A percentile compares a stretch with the other conserved stretches of the same genome.
phyloP scores from a whole-genome alignment of 1,284 basidiomycete species.

The Bondarzewia mesenterica region DNA sequence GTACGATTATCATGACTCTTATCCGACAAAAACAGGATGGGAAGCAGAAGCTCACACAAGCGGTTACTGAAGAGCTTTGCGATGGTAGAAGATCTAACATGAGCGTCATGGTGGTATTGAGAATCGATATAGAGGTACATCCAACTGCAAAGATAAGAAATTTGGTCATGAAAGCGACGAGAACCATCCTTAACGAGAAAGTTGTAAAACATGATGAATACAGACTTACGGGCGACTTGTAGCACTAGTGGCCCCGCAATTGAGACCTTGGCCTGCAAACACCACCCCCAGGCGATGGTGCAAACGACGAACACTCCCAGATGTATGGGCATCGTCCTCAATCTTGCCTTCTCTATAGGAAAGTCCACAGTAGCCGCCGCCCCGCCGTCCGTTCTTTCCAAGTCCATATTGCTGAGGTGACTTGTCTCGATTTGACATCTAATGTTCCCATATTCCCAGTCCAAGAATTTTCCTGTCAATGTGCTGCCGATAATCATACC shows the following conservation, averaged over 20 bases:
- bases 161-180: no score
- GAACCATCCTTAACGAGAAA: conserved; percentile 21
- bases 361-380: conserved; percentile 32
- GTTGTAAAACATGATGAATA: not conserved
- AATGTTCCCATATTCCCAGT: conserved; percentile 42
- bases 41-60: conserved; percentile 55
- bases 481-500: conserved; percentile 45
- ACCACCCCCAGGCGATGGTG: conserved; percentile 62
- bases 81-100: conserved; percentile 54
- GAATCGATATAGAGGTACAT: conserved; percentile 27
- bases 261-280: conserved; percentile 38
- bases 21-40: conserved; percentile 5
- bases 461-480: conserved; percentile 43
- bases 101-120: conserved; percentile 47
- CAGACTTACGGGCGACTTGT: conserved; percentile 42
- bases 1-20: not conserved
- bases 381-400: conserved; percentile 18
- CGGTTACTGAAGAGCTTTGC: conserved; percentile 55
- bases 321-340: conserved; percentile 35
- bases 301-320: conserved; percentile 31
- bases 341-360: conserved; percentile 49
- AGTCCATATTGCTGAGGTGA: conserved; percentile 12
- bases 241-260: conserved; percentile 54
- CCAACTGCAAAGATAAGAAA: conserved; percentile 32
- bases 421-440: conserved; percentile 21